Conservation (phyloP, 306 rosid species). For the Rosa chinensis region DNA sequence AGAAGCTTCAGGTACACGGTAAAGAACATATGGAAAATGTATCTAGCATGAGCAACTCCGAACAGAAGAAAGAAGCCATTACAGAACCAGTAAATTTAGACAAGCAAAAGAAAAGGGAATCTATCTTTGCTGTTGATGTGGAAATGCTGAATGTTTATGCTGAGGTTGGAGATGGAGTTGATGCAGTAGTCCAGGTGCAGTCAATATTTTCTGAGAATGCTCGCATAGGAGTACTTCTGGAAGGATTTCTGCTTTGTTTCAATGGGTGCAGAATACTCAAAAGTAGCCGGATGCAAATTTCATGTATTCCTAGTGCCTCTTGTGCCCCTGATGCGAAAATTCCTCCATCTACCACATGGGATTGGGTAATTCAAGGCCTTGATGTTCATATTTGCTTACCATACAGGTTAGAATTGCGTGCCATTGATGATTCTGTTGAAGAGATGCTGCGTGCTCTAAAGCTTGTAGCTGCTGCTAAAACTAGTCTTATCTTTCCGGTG, state of each 20-base stretch:
- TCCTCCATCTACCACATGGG: slow-evolving; percentile 65
- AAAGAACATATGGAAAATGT: slow-evolving; percentile 41
- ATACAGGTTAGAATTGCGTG: slow-evolving; percentile 90
- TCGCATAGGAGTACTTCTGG: slow-evolving; percentile 89
- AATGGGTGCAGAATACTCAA: slow-evolving; percentile 73
- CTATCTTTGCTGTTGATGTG: slow-evolving; percentile 90
- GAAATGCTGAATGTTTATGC: slow-evolving; percentile 84
- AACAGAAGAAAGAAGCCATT: slow-evolving; percentile 51
- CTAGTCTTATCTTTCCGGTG: slow-evolving; percentile 68
- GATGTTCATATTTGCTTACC: slow-evolving; percentile 95
- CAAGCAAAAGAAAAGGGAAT: slow-evolving; percentile 80
- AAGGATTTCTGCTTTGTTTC: slow-evolving; percentile 84
- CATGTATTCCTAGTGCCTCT: slow-evolving; percentile 78
- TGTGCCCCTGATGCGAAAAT: slow-evolving; percentile 52
- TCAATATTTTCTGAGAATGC: slow-evolving; percentile 99
- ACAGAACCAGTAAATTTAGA: slow-evolving; percentile 55
- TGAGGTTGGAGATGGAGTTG: slow-evolving; percentile 93
- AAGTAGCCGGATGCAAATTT: slow-evolving; percentile 98
- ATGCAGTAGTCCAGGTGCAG: slow-evolving; percentile 83
- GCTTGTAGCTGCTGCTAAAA: slow-evolving; percentile 81
- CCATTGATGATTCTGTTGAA: slow-evolving; percentile 91
- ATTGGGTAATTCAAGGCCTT: slow-evolving; percentile 93
- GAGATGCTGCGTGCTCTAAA: slow-evolving; percentile 89
- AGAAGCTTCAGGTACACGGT: slow-evolving; percentile 59
- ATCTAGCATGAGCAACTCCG: slow-evolving; percentile 41